Evolutionary conservation across 169 alveolate genomes (phyloP), one percentile per base, ranked within the genome.

Genomic region (Cryptosporidium viatorum): DNA sequence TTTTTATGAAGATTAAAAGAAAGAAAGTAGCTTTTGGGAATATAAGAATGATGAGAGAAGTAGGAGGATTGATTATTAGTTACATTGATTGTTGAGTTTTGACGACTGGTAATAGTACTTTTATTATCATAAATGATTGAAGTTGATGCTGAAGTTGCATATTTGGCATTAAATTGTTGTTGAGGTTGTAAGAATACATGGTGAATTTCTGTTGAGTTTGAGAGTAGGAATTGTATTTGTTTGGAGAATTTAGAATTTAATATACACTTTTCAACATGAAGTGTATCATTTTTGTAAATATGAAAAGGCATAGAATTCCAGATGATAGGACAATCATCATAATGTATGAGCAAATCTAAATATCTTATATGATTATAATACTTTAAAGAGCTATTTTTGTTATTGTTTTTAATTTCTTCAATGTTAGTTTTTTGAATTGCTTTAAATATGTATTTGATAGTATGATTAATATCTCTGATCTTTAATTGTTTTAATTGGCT

Each of bases 241-340:
- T 31, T 74, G 45, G 73, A 55, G 37, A 74, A 21, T n/a, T 52
- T 52, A 51, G 86, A 74, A 37, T 59, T 74, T 52, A 59, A 58
- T 43, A 74, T 60, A 35, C 86, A 74, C 43, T 74, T 74, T 23
- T 74, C 86, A 4, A 74, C 10, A 58, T 74, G 41, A 33, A 48
- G 37, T n/a, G 35, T 58, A n/a, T 74, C 71, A 41, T 71, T 71
- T 21, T 52, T 8, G 59, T 45, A 45, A 45, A 71, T 45, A 71
- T 31, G 21, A 71, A 45, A 41, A 2, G 85, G 85, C 60, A 74
- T 74, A 55, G 86, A 58, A 31, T 74, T 29, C 86, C 86, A 74
- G 21, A 74, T 74, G 7, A 58, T 31, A 39, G 86, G 86, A 58
- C 86, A 74, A 74, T 74, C 86, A 52, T 74, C 86, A 60, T 74